Evolutionary conservation across 768 basidiomycete genomes (phyloP).

Genomic region (Hirschioporus abietinus): DNA sequence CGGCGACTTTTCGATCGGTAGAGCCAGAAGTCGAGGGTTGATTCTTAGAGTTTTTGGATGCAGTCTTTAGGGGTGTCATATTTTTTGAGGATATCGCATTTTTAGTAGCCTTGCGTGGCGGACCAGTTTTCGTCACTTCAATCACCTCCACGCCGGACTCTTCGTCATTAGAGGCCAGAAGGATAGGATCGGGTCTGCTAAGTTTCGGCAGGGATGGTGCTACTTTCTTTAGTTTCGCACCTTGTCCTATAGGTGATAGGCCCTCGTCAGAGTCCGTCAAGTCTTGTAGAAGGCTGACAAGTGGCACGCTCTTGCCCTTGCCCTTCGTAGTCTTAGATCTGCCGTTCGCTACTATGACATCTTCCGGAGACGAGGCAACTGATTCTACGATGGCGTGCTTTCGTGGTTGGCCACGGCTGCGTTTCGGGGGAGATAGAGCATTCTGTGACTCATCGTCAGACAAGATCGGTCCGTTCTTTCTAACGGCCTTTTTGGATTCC

Average conservation of each 20-base stretch:
- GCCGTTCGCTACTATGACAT: not conserved
- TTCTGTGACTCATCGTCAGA: not conserved
- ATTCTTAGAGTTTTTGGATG: not conserved
- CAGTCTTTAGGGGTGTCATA: not conserved
- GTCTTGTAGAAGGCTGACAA: not conserved
- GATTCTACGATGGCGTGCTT: constrained; percentile 7
- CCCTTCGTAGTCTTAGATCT: not conserved
- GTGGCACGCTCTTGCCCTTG: not conserved
- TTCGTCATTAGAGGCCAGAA: not conserved
- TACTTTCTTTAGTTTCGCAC: not conserved
- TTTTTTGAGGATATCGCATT: not conserved
- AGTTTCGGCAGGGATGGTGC: too few relatives aligned
- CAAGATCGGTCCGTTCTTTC: not conserved
- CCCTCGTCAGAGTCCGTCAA: not conserved
- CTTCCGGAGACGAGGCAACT: not conserved
- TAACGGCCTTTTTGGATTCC: not conserved
- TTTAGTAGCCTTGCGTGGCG: not conserved
- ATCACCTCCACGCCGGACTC: not conserved
- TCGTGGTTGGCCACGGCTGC: not conserved
- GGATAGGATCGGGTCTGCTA: too few relatives aligned
- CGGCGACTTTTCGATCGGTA: not conserved
- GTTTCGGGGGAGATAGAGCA: not conserved
- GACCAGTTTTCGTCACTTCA: not conserved
- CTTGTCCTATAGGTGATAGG: not conserved
- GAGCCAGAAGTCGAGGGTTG: not conserved